Percentiles rank a stretch among this genome's conserved stretches.
These are phyloP conservation scores for Alternaria novae-zelandiae DNA, from an alignment of 2,329 filamentous ascomycete genomes.

Conservation along the genomic window DNA sequence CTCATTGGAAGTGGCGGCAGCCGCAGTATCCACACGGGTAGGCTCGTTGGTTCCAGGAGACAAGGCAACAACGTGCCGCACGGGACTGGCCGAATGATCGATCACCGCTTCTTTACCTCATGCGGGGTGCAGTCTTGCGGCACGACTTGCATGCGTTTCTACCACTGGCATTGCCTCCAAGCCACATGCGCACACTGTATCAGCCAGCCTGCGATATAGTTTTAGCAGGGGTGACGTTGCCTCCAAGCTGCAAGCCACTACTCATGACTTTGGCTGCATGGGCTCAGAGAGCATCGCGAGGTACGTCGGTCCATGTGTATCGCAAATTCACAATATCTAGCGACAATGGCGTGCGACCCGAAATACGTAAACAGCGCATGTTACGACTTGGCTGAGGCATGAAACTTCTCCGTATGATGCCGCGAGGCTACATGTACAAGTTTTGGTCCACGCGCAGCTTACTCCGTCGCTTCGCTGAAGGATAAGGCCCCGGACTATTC, in stretches of 20 bases:
- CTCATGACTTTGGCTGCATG: background rate
- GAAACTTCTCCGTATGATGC: background rate
- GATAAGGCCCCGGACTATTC: background rate
- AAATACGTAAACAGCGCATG: background rate
- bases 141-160: background rate
- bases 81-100: constrained; percentile 36
- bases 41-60: constrained; percentile 16
- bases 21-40: background rate
- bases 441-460: background rate
- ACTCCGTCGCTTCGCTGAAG: background rate
- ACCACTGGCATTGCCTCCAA: constrained; percentile 1
- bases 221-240: background rate
- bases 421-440: background rate
- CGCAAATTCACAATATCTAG: background rate
- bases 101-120: constrained; percentile 16
- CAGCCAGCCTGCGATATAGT: background rate
- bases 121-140: constrained; percentile 32
- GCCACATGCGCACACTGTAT: background rate
- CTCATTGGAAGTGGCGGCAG: constrained; percentile 8
- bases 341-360: background rate
- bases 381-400: background rate
- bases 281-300: background rate
- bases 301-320: background rate
- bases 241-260: background rate
- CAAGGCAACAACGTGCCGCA: constrained; percentile 17